Evolutionary conservation across 2,329 filamentous ascomycete genomes (phyloP).

Genomic region (Onygenales sp.): DNA sequence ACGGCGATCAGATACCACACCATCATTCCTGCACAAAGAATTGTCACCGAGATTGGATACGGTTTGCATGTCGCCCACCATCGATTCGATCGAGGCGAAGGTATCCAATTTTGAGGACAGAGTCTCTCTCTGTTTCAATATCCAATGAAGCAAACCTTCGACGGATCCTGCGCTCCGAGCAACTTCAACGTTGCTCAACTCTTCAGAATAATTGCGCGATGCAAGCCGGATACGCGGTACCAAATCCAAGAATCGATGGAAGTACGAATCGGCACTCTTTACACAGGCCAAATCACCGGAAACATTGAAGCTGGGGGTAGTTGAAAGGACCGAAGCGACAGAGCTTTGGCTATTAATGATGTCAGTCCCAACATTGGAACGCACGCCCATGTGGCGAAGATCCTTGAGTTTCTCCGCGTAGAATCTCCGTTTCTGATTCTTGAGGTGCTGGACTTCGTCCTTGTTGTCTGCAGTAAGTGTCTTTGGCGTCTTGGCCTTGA

Average conservation of each 20-base stretch:
- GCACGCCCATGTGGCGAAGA: constrained; percentile 80
- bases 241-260: constrained; percentile 70
- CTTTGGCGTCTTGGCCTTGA: constrained; percentile 74
- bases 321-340: constrained; percentile 59
- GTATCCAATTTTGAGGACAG: constrained; percentile 24
- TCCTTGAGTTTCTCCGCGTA: constrained; percentile 81
- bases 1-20: constrained; percentile 8
- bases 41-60: constrained; percentile 20
- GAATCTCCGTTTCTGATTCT: constrained; percentile 78
- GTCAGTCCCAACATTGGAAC: constrained; percentile 67
- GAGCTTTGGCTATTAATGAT: constrained; percentile 65
- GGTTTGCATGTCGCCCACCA: constrained; percentile 22
- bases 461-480: constrained; percentile 83
- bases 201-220: constrained; percentile 66
- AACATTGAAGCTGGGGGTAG: constrained; percentile 33
- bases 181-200: constrained; percentile 73
- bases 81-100: constrained; percentile 21
- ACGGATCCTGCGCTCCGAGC: constrained; percentile 70
- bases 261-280: constrained; percentile 56
- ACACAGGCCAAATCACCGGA: constrained; percentile 12
- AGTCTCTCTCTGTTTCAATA: constrained; percentile 29
- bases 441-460: constrained; percentile 73
- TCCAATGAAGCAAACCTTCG: constrained; percentile 65
- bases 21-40: constrained; percentile 16
- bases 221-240: constrained; percentile 58